phyloP scores from a whole-genome alignment of 305 asterid genomes.

The Fraxinus latifolia region DNA sequence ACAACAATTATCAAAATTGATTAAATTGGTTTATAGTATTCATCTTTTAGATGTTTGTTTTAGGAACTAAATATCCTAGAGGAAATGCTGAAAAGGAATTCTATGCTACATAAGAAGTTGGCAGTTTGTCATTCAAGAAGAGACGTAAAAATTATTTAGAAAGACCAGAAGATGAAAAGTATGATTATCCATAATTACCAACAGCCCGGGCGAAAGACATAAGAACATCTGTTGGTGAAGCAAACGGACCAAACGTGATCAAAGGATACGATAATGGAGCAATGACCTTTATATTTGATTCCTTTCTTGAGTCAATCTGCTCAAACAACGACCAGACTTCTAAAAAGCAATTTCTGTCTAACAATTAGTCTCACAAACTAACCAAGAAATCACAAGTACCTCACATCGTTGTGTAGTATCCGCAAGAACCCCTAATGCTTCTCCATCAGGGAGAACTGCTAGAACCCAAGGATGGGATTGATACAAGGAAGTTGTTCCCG shows the following conservation, averaged over 20 bases:
- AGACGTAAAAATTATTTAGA: neutral
- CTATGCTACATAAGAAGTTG: conserved; percentile 7
- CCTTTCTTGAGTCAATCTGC: conserved; percentile 84
- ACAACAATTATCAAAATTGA: neutral
- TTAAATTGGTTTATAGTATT: neutral
- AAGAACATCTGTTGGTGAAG: conserved; percentile 84
- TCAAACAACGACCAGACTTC: conserved; percentile 20
- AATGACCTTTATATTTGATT: conserved; percentile 56
- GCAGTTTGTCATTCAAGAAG: neutral
- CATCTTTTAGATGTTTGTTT: neutral
- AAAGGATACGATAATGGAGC: conserved; percentile 66
- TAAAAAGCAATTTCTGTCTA: conserved; percentile 3
- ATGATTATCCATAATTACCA: conserved; percentile 47
- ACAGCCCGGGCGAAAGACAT: conserved; percentile 65
- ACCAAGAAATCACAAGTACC: conserved; percentile 43
- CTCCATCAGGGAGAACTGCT: conserved; percentile 80
- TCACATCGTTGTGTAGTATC: conserved; percentile 90
- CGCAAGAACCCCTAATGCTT: conserved; percentile 87
- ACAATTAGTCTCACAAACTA: conserved; percentile 3
- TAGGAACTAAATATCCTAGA: neutral
- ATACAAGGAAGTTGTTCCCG: conserved; percentile 92
- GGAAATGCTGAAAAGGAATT: neutral
- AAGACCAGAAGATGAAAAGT: conserved; percentile 16
- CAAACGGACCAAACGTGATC: conserved; percentile 87
- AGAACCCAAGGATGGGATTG: conserved; percentile 99